Percentiles rank a stretch among this genome's conserved stretches.
Conservation (phyloP, 139 green algal species). For the Coelastrella sp. region DNA sequence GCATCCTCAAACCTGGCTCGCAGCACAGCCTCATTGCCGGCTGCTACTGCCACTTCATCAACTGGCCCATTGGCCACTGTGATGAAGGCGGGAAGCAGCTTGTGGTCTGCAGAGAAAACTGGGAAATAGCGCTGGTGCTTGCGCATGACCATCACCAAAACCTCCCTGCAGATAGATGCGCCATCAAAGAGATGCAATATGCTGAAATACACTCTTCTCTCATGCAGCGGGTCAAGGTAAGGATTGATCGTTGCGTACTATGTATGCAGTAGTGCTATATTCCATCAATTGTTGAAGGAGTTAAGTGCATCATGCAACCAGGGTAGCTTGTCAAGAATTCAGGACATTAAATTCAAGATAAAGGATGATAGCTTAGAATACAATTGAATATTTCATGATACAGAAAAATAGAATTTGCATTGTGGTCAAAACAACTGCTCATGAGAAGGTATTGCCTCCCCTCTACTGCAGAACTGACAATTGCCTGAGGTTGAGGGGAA, state of each 20-base stretch:
- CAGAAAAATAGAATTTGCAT: too few relatives aligned
- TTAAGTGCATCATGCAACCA: too few relatives aligned
- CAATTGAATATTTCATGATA: too few relatives aligned
- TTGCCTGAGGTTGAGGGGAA: too few relatives aligned
- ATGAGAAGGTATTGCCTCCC: too few relatives aligned
- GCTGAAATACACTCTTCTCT: too few relatives aligned
- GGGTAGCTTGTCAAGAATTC: neutral
- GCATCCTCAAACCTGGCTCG: conserved; percentile 97
- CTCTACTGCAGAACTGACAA: neutral
- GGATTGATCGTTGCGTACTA: neutral
- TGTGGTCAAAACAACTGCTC: too few relatives aligned
- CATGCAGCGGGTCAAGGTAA: neutral
- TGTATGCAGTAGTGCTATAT: too few relatives aligned
- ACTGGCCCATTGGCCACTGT: conserved; percentile 95
- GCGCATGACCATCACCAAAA: conserved; percentile 98
- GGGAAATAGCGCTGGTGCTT: conserved; percentile 99
- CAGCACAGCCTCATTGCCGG: conserved; percentile 97
- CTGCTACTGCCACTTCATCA: conserved; percentile 75
- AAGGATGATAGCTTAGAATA: too few relatives aligned
- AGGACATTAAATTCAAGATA: too few relatives aligned
- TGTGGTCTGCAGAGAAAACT: conserved; percentile 66
- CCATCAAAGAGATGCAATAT: too few relatives aligned
- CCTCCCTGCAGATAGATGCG: conserved; percentile 70
- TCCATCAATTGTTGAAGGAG: too few relatives aligned
- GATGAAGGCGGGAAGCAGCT: conserved; percentile 92